phyloP scores from a whole-genome alignment of 257 asterid genomes.

The Penstemon barbatus region DNA sequence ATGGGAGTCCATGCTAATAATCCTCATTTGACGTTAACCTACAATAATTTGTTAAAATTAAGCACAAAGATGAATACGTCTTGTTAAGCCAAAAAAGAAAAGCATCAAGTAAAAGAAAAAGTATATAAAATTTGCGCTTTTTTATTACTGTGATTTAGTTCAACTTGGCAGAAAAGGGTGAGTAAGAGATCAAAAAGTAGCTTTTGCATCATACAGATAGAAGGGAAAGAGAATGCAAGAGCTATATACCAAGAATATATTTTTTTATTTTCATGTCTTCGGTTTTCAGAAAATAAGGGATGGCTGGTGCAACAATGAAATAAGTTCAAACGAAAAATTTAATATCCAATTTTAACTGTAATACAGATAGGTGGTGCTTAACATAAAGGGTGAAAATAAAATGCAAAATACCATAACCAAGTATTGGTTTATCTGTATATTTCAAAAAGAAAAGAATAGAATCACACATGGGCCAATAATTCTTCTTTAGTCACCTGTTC shows the following conservation, averaged over 20 bases:
- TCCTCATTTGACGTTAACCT: no score
- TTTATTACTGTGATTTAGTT: no score
- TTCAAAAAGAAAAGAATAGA: not conserved
- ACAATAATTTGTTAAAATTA: no score
- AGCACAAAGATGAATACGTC: no score
- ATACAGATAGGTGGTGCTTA: not conserved
- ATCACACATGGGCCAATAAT: conserved; percentile 50
- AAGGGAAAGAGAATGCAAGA: no score
- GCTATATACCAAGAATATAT: no score
- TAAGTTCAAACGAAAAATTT: not conserved
- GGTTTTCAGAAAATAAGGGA: not conserved
- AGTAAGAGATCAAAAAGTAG: not conserved
- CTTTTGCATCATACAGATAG: not conserved
- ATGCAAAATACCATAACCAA: conserved; percentile 1
- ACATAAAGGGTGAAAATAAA: not conserved
- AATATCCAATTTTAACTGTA: not conserved
- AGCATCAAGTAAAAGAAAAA: no score
- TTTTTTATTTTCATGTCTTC: not conserved
- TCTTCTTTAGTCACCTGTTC: conserved; percentile 56
- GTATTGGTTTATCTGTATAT: not conserved
- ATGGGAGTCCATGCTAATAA: no score
- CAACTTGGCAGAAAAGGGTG: not conserved
- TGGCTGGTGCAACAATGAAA: not conserved
- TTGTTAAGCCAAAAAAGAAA: no score
- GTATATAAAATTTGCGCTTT: no score